A percentile compares a stretch with the other conserved stretches of the same genome.
phyloP scores from a whole-genome alignment of 2,329 filamentous ascomycete genomes.

The Cladophialophora yegresii region DNA sequence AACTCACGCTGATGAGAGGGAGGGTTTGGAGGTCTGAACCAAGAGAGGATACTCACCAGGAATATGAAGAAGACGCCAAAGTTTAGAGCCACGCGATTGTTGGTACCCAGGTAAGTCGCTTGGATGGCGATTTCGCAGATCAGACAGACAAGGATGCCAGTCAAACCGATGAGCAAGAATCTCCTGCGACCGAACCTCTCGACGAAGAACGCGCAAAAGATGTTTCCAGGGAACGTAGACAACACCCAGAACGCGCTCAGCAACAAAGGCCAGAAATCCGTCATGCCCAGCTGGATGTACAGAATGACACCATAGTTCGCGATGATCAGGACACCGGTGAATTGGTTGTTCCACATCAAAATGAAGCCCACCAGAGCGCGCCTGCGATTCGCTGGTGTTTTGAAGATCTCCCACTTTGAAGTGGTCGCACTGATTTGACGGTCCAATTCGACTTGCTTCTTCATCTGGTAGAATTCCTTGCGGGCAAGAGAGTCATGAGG shows the following conservation, averaged over 20 bases:
- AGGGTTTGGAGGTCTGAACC: background rate
- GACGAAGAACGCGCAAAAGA: constrained; percentile 47
- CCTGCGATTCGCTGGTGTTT: constrained; percentile 45
- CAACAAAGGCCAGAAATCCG: constrained; percentile 47
- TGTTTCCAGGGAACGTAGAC: constrained; percentile 45
- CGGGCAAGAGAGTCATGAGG: constrained; percentile 44
- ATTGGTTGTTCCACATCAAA: constrained; percentile 48
- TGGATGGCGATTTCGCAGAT: constrained; percentile 45
- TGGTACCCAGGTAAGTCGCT: constrained; percentile 42
- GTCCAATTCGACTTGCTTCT: constrained; percentile 49
- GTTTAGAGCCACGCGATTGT: constrained; percentile 41
- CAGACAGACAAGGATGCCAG: constrained; percentile 46
- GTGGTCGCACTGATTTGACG: constrained; percentile 39
- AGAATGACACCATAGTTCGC: constrained; percentile 49
- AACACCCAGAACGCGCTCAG: constrained; percentile 50
- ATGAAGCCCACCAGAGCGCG: constrained; percentile 46
- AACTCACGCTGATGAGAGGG: background rate
- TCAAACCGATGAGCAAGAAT: constrained; percentile 46
- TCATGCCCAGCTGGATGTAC: constrained; percentile 44
- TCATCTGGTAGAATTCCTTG: constrained; percentile 50
- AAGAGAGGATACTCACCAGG: constrained; percentile 40
- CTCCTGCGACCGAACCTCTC: constrained; percentile 39
- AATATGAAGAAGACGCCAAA: constrained; percentile 48
- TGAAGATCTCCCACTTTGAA: constrained; percentile 48
- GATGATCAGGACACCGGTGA: constrained; percentile 40